Conservation (phyloP, 1,284 basidiomycete genomes). For the Coniferiporia weirii region DNA sequence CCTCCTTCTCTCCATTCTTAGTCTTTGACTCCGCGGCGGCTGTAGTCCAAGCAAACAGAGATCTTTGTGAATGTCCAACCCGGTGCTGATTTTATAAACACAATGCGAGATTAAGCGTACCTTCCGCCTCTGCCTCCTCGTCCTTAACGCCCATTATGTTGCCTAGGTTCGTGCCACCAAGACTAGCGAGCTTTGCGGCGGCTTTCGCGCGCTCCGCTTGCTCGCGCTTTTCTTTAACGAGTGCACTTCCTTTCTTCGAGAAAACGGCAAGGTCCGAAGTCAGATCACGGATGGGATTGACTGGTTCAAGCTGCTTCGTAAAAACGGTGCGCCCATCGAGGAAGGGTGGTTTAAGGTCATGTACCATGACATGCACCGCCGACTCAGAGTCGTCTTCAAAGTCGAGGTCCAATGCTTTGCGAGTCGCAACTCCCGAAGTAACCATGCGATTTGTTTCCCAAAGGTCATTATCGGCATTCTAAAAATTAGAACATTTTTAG, state of each 20-base stretch:
- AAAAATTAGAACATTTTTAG: slow-evolving; percentile 5
- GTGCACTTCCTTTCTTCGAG: slow-evolving; percentile 88
- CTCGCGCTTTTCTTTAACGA: slow-evolving; percentile 94
- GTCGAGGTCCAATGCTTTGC: slow-evolving; percentile 82
- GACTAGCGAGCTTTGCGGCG: slow-evolving; percentile 88
- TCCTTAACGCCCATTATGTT: slow-evolving; percentile 98
- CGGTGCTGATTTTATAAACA: slow-evolving; percentile 30
- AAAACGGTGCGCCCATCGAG: slow-evolving; percentile 94
- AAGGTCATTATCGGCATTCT: slow-evolving; percentile 96
- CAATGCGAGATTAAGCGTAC: slow-evolving; percentile 41
- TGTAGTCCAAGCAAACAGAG: slow-evolving; percentile 25
- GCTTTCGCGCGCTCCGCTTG: slow-evolving; percentile 94
- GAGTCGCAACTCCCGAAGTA: slow-evolving; percentile 89
- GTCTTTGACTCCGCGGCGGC: slow-evolving; percentile 52
- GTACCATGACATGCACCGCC: slow-evolving; percentile 94
- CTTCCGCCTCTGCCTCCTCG: slow-evolving; percentile 83
- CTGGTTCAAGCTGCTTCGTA: slow-evolving; percentile 94
- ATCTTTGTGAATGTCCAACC: slow-evolving; percentile 75
- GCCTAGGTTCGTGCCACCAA: slow-evolving; percentile 90
- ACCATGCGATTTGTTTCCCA: slow-evolving; percentile 99
- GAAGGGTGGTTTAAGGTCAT: slow-evolving; percentile 97
- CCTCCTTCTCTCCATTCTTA: slow-evolving; percentile 57
- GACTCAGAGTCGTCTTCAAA: slow-evolving; percentile 94
- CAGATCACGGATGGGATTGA: slow-evolving; percentile 92
- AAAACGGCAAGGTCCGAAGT: slow-evolving; percentile 96